phyloP scores from a whole-genome alignment of 371 early-diverging fungal species.

The Sporodiniella umbellata region DNA sequence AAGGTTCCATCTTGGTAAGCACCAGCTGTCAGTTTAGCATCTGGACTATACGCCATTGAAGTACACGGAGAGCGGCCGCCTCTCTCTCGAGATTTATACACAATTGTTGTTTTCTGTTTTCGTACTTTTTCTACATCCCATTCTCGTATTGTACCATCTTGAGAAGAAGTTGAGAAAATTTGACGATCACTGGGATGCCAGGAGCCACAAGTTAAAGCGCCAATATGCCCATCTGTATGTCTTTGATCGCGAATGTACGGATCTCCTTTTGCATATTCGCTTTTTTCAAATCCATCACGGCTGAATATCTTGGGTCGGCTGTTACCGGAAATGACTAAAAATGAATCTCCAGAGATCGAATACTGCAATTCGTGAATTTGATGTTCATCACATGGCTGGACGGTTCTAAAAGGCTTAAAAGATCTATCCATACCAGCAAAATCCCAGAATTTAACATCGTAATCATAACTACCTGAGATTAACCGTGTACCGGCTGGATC shows the following conservation, averaged over 20 bases:
- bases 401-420: slow-evolving; percentile 72
- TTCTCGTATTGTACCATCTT: slow-evolving; percentile 84
- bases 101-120: slow-evolving; percentile 75
- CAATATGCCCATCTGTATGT: slow-evolving; percentile 87
- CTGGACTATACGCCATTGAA: slow-evolving; percentile 60
- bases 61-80: slow-evolving; percentile 72
- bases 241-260: slow-evolving; percentile 89
- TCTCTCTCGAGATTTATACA: slow-evolving; percentile 71
- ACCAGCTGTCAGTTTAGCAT: slow-evolving; percentile 69
- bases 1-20: slow-evolving; percentile 65
- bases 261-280: slow-evolving; percentile 87
- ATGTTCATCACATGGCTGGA: slow-evolving; percentile 81
- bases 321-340: slow-evolving; percentile 78
- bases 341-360: slow-evolving; percentile 71
- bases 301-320: slow-evolving; percentile 75
- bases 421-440: slow-evolving; percentile 86
- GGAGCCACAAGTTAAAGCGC: slow-evolving; percentile 70
- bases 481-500: slow-evolving; percentile 85
- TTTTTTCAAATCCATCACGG: slow-evolving; percentile 71
- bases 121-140: slow-evolving; percentile 82
- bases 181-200: slow-evolving; percentile 81
- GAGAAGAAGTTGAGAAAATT: slow-evolving; percentile 75
- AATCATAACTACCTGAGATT: slow-evolving; percentile 80
- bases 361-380: slow-evolving; percentile 86
- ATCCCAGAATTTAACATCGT: slow-evolving; percentile 86